Conservation (phyloP, 1,284 basidiomycete species). For the Abortiporus biennis region DNA sequence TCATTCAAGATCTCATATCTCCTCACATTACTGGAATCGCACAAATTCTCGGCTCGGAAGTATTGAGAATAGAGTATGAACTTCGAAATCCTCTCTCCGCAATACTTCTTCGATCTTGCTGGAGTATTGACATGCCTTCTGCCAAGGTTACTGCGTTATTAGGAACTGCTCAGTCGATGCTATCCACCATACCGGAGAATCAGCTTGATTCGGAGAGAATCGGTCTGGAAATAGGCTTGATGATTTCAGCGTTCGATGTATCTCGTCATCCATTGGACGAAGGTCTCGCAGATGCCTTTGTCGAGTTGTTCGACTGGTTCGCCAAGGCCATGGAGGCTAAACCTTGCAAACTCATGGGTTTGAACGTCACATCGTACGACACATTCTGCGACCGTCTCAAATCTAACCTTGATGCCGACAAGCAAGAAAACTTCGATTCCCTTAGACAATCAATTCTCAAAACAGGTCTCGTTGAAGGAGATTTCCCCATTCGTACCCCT, state of each 20-base stretch:
- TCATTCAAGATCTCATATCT: conserved; percentile 19
- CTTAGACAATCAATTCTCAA: conserved; percentile 19
- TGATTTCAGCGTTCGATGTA: conserved; percentile 25
- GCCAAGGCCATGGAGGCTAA: conserved; percentile 15
- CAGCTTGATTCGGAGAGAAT: conserved; percentile 27
- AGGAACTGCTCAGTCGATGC: conserved; percentile 21
- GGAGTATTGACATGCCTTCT: conserved; percentile 14
- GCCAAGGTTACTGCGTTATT: conserved; percentile 20
- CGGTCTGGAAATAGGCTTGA: conserved; percentile 29
- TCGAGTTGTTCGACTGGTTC: conserved; percentile 46
- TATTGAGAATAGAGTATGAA: conserved; percentile 28
- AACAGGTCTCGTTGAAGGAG: conserved; percentile 11
- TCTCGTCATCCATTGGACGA: conserved; percentile 12
- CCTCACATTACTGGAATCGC: conserved; percentile 22
- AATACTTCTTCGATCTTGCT: conserved; percentile 30
- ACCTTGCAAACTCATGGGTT: too few relatives aligned
- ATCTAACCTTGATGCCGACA: neutral
- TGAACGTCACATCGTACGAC: neutral
- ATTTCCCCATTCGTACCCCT: conserved; percentile 3
- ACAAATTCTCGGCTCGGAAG: conserved; percentile 20
- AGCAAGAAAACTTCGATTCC: conserved; percentile 15
- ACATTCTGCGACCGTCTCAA: neutral
- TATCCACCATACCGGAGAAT: conserved; percentile 23
- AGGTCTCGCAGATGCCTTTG: conserved; percentile 27
- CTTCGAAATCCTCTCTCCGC: conserved; percentile 41